Percentiles rank a stretch among this genome's conserved stretches.
These are phyloP conservation scores for Phaseolus coccineus DNA, from an alignment of 331 rosid genomes.

Conservation along the genomic window DNA sequence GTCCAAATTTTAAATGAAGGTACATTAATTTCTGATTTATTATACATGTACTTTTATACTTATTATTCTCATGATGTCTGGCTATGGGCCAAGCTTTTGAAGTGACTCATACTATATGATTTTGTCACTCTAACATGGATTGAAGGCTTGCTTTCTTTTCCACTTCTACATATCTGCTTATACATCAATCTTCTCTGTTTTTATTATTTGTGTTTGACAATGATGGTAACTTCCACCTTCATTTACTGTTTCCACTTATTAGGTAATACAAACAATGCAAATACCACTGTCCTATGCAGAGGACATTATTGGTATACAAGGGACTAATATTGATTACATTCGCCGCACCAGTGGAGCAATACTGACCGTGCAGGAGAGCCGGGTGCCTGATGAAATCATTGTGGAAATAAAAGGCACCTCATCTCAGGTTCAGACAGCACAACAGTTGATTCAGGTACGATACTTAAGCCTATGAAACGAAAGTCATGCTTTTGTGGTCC, in stretches of 20 bases:
- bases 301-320: constrained; percentile 92
- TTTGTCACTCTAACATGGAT: not conserved
- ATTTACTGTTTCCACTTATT: constrained; percentile 35
- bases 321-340: constrained; percentile 83
- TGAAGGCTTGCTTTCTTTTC: not conserved
- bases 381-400: constrained; percentile 88
- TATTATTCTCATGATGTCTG: not conserved
- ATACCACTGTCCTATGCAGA: constrained; percentile 92
- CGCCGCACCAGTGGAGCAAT: constrained; percentile 92
- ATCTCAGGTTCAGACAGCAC: constrained; percentile 86
- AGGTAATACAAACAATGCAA: constrained; percentile 96
- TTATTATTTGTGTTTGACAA: not conserved
- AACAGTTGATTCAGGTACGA: constrained; percentile 87
- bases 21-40: not conserved
- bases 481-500: constrained; percentile 16
- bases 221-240: constrained; percentile 16
- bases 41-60: constrained; percentile 16
- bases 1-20: constrained; percentile 8
- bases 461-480: constrained; percentile 14
- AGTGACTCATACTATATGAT: not conserved
- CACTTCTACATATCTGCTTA: not conserved
- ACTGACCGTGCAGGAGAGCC: constrained; percentile 86
- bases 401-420: constrained; percentile 95
- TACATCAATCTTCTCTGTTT: not conserved
- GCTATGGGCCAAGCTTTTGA: not conserved